phyloP scores from a whole-genome alignment of 345 rosid species.

The Luvunga scandens region DNA sequence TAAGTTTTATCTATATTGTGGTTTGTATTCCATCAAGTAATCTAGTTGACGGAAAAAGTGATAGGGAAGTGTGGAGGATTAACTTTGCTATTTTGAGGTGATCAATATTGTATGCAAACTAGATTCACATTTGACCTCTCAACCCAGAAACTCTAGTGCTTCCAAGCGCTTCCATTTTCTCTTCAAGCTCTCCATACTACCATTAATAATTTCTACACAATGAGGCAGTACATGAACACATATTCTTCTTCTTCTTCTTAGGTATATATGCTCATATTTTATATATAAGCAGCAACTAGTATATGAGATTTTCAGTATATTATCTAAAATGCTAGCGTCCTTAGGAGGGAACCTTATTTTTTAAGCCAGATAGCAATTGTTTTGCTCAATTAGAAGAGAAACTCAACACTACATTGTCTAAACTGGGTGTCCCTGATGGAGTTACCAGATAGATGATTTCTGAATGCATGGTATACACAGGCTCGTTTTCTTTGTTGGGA shows the following conservation, averaged over 20 bases:
- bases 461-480: background rate
- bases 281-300: background rate
- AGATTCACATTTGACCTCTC: background rate
- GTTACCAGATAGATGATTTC: background rate
- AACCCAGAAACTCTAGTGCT: background rate
- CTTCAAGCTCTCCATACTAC: background rate
- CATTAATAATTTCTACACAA: background rate
- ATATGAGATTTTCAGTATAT: background rate
- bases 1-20: background rate
- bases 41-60: background rate
- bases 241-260: background rate
- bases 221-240: background rate
- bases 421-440: background rate
- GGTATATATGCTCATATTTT: background rate
- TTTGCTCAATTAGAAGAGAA: background rate
- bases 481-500: background rate
- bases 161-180: background rate
- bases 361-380: background rate
- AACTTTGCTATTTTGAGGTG: background rate
- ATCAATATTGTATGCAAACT: background rate
- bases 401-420: background rate
- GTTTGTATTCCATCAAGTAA: background rate
- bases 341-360: background rate
- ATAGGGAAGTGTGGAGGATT: background rate
- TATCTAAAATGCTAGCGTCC: background rate